These are phyloP conservation scores for Naumovozyma castellii DNA, from an alignment of 805 yeast species.

Conservation along the genomic window DNA sequence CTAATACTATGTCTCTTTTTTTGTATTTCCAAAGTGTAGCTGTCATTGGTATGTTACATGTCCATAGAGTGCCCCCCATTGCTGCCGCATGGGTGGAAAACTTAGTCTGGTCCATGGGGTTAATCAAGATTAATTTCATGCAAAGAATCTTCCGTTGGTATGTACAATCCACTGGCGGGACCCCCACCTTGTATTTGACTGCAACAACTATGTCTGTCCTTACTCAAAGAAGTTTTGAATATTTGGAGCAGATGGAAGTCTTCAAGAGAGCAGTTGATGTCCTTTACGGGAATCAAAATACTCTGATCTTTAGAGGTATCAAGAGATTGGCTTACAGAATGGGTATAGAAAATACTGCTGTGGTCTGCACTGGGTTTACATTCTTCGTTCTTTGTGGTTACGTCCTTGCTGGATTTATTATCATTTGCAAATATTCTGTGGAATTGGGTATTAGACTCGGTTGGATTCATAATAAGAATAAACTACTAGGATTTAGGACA, in stretches of 20 bases:
- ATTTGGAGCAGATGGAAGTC: conserved; percentile 15
- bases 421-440: conserved; percentile 43
- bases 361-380: conserved; percentile 80
- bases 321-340: conserved; percentile 72
- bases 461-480: conserved; percentile 37
- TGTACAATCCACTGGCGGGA: conserved; percentile 82
- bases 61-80: conserved; percentile 84
- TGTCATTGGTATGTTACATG: conserved; percentile 76
- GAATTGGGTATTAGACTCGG: conserved; percentile 39
- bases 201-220: conserved; percentile 57
- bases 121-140: conserved; percentile 72
- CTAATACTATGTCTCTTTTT: conserved; percentile 77
- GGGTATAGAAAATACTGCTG: conserved; percentile 69
- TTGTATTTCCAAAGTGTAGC: conserved; percentile 85
- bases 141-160: conserved; percentile 80
- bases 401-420: conserved; percentile 53
- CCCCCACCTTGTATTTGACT: conserved; percentile 60
- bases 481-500: conserved; percentile 40
- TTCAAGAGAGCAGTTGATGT: conserved; percentile 34
- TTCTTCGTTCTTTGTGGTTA: conserved; percentile 75
- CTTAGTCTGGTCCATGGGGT: conserved; percentile 92
- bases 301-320: conserved; percentile 76
- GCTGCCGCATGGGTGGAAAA: conserved; percentile 91
- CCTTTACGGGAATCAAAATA: conserved; percentile 43
- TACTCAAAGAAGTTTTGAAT: conserved; percentile 46